A percentile compares a stretch with the other conserved stretches of the same genome.
Evolutionary conservation across 192 early-diverging fungal genomes (phyloP).

Genomic region (Phycomyces blakesleeanus): DNA sequence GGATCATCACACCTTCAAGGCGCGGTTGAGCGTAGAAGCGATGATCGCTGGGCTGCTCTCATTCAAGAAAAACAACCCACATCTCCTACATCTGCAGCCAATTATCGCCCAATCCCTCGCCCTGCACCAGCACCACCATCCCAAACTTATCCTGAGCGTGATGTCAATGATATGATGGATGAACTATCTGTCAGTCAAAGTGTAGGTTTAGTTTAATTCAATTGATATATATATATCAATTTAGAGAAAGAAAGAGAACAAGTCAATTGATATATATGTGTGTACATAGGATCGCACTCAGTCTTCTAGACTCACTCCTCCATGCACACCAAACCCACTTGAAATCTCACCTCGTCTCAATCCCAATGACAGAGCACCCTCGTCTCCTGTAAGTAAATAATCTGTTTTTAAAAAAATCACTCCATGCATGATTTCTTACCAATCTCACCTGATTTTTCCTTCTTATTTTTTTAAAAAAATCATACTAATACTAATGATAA

Average conservation of each 20-base stretch:
- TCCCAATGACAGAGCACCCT: neutral
- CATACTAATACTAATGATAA: neutral
- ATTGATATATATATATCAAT: neutral
- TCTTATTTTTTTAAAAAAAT: neutral
- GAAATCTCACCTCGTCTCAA: neutral
- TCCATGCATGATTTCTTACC: neutral
- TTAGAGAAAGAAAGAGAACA: neutral
- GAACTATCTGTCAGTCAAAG: constrained; percentile 23
- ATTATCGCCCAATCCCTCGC: constrained; percentile 8
- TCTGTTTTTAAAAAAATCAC: too few relatives aligned
- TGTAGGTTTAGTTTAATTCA: neutral
- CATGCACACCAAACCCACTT: neutral
- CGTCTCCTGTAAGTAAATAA: neutral
- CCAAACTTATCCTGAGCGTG: constrained; percentile 1
- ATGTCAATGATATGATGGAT: constrained; percentile 34
- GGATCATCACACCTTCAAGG: constrained; percentile 39
- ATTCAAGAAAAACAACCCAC: constrained; percentile 36
- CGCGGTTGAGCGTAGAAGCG: constrained; percentile 31
- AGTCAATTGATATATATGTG: neutral
- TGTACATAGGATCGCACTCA: neutral
- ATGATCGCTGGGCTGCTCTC: constrained; percentile 60
- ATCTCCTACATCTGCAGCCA: constrained; percentile 3
- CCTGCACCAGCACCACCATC: constrained; percentile 33
- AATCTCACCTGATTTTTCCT: constrained; percentile 4
- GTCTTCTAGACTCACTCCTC: neutral